Evolutionary conservation across 108 stramenopile genomes (phyloP).

Genomic region (Parmales sp.): DNA sequence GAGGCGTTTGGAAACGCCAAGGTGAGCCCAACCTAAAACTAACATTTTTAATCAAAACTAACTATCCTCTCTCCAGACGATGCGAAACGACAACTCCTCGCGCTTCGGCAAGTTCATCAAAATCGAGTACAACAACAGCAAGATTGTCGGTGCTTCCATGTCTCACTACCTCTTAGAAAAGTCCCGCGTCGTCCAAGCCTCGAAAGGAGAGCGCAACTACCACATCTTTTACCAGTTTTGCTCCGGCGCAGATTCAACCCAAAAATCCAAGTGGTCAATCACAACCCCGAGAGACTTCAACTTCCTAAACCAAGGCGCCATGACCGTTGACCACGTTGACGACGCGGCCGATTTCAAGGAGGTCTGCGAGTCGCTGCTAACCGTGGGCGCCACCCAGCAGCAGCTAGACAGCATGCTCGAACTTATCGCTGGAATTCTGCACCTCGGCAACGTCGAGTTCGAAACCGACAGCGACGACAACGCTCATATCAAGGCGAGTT

Average conservation of each 20-base stretch:
- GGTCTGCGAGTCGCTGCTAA: constrained; percentile 14
- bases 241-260: constrained; percentile 20
- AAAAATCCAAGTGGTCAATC: not conserved
- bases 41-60: constrained; percentile 13
- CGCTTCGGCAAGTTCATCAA: constrained; percentile 64
- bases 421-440: constrained; percentile 76
- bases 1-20: constrained; percentile 88
- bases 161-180: constrained; percentile 85
- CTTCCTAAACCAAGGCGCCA: constrained; percentile 25
- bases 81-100: not conserved
- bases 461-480: constrained; percentile 17
- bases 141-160: constrained; percentile 37
- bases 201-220: constrained; percentile 76
- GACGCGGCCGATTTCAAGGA: constrained; percentile 16
- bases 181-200: constrained; percentile 70
- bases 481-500: not conserved
- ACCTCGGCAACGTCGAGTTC: constrained; percentile 78
- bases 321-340: constrained; percentile 9
- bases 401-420: constrained; percentile 25
- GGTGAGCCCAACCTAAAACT: constrained; percentile 75
- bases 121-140: constrained; percentile 20
- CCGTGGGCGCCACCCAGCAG: constrained; percentile 14
- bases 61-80: not conserved
- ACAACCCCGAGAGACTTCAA: not conserved
- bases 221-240: constrained; percentile 85